phyloP scores from a whole-genome alignment of 2,329 filamentous ascomycete genomes.

The Seiridium cupressi region DNA sequence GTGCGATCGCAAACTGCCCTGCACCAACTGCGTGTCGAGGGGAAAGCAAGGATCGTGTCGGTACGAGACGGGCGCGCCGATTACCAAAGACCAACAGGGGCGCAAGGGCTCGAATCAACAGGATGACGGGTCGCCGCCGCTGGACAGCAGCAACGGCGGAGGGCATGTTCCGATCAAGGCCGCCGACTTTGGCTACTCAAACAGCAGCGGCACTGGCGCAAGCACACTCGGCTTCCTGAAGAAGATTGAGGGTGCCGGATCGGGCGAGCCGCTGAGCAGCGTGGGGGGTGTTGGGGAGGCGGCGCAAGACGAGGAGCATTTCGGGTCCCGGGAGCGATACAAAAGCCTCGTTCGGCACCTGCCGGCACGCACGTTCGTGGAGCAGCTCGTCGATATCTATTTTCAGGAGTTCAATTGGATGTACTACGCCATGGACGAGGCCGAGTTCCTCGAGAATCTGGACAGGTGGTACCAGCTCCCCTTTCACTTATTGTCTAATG shows the following conservation, averaged over 20 bases:
- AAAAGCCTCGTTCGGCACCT: slow-evolving; percentile 57
- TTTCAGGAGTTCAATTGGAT: slow-evolving; percentile 59
- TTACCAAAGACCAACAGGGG: slow-evolving; percentile 32
- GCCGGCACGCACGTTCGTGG: slow-evolving; percentile 52
- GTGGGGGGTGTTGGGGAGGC: slow-evolving; percentile 30
- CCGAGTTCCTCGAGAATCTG: slow-evolving; percentile 49
- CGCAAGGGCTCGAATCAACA: slow-evolving; percentile 21
- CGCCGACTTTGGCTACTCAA: slow-evolving; percentile 54
- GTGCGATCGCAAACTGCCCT: slow-evolving; percentile 60
- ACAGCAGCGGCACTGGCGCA: slow-evolving; percentile 35
- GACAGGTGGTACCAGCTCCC: slow-evolving; percentile 54
- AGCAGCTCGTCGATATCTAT: slow-evolving; percentile 53
- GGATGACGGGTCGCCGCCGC: slow-evolving; percentile 16
- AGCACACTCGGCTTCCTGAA: slow-evolving; percentile 55
- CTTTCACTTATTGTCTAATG: slow-evolving; percentile 46
- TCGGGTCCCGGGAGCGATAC: slow-evolving; percentile 53
- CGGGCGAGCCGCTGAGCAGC: slow-evolving; percentile 22
- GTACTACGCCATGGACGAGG: slow-evolving; percentile 55
- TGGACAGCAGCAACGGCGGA: slow-evolving; percentile 20
- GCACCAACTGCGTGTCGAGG: slow-evolving; percentile 57
- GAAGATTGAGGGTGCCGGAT: slow-evolving; percentile 46
- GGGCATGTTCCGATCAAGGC: slow-evolving; percentile 35
- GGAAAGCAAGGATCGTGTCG: slow-evolving; percentile 55
- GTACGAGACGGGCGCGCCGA: slow-evolving; percentile 53
- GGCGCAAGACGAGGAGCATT: slow-evolving; percentile 31